phyloP scores from a whole-genome alignment of 2,329 filamentous ascomycete species.

The Westerdykella ornata region DNA sequence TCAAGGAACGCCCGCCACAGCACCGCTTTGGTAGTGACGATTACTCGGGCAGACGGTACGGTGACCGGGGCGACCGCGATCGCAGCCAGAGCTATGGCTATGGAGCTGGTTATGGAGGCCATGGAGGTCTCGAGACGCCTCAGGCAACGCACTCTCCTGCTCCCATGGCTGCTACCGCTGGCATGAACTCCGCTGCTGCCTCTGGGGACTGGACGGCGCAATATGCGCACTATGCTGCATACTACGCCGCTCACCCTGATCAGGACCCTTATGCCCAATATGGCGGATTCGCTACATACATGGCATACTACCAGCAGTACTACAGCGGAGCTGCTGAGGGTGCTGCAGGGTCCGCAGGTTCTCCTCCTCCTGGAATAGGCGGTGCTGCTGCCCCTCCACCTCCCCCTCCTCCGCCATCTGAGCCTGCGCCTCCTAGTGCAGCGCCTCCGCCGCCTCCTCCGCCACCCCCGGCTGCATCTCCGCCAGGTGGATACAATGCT shows the following conservation, averaged over 20 bases:
- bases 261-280: slow-evolving; percentile 84
- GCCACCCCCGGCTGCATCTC: slow-evolving; percentile 30
- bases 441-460: slow-evolving; percentile 23
- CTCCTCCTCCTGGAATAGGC: slow-evolving; percentile 19
- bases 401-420: slow-evolving; percentile 27
- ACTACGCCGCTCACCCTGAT: slow-evolving; percentile 40
- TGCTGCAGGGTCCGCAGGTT: slow-evolving; percentile 6
- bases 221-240: slow-evolving; percentile 71
- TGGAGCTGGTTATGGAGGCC: slow-evolving; percentile 34
- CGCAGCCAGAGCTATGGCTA: slow-evolving; percentile 40
- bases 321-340: slow-evolving; percentile 20
- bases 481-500: slow-evolving; percentile 29
- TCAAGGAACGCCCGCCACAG: slow-evolving; percentile 63
- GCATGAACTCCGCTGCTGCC: slow-evolving; percentile 13
- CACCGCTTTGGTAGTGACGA: slow-evolving; percentile 41
- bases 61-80: slow-evolving; percentile 34
- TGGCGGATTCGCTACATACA: slow-evolving; percentile 57
- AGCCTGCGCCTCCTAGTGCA: slow-evolving; percentile 23
- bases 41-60: slow-evolving; percentile 32
- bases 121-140: slow-evolving; percentile 32
- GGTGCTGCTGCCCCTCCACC: slow-evolving; percentile 19
- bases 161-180: slow-evolving; percentile 41
- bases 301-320: slow-evolving; percentile 28
- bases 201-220: slow-evolving; percentile 66
- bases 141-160: slow-evolving; percentile 26